Evolutionary conservation across 2,329 filamentous ascomycete species (phyloP), one percentile per base, ranked within the genome.

Genomic region (Parasarocladium wereldwijsianum): DNA sequence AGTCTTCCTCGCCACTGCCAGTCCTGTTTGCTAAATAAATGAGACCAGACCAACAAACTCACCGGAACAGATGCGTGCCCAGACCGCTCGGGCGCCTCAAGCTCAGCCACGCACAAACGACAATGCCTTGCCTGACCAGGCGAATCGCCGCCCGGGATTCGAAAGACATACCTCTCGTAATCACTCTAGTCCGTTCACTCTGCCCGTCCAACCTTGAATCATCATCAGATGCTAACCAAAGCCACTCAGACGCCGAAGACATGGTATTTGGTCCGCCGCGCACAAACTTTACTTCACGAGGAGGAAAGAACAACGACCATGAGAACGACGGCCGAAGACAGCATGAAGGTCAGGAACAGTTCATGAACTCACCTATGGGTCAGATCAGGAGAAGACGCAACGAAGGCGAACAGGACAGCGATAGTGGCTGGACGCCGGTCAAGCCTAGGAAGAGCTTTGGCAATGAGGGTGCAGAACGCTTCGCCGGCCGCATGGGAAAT

Each of bases 261-360:
- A 79, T 92, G 34, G 68, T 90, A 34, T 77, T 93, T 34, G 85
- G 82, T 10, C 85, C 85, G 13, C 82, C 85, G 2, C 81, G 82
- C 51, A 82, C 74, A 26, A 72, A 74, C 25, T 93, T 94, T 52
- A 72, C 82, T 1, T 92, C 85, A 14, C 81, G 79, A 34, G 60
- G 69, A 15, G 50, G 54, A 31, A 60, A 64, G 35, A 54, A 56
- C 10, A 54, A 62, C 29, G 68, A 71, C 29, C 57, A 56, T 17
- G 66, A 76, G 70, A 40, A 46, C 55, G 3, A 36, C 46, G 28
- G 28, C n/a, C 13, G 17, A 15, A 72, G 67, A 41, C 67, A 70
- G 28, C 33, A 50, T 6, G 66, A 71, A 15, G 44, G 54, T 9
- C 56, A 58, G 36, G 71, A 76, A 32, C 70, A 76, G 21, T 76